phyloP scores from a whole-genome alignment of 768 basidiomycete species.

The Nevesoporus exiguus region DNA sequence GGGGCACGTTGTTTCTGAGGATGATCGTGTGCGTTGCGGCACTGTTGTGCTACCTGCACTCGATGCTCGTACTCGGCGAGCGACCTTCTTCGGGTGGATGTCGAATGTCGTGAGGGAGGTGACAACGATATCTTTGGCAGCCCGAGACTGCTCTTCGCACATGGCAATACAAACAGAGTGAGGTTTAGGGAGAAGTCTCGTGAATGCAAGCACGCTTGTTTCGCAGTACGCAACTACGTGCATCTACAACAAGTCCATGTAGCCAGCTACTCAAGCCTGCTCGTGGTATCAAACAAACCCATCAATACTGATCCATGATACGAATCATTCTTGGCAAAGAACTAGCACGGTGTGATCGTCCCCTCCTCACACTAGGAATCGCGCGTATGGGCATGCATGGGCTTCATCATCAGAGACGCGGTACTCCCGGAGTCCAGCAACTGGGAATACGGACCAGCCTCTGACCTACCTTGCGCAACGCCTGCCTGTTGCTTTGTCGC shows the following conservation, averaged over 20 bases:
- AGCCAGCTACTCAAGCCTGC: constrained; percentile 33
- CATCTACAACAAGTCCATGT: constrained; percentile 22
- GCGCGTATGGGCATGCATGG: constrained; percentile 18
- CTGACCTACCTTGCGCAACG: not conserved
- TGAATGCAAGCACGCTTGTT: too few species aligned
- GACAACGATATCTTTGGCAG: too few species aligned
- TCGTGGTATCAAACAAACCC: constrained; percentile 10
- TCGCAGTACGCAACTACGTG: constrained; percentile 1
- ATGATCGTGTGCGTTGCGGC: not conserved
- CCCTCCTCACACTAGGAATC: too few species aligned
- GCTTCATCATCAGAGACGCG: constrained; percentile 29
- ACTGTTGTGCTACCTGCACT: constrained; percentile 3
- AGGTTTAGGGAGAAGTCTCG: not conserved
- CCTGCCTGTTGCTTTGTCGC: constrained; percentile 19
- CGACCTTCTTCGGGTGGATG: not conserved
- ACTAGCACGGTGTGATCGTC: constrained; percentile 10
- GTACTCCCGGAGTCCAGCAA: constrained; percentile 28
- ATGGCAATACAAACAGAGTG: not conserved
- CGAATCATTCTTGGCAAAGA: not conserved
- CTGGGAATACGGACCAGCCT: constrained; percentile 21
- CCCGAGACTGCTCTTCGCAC: too few species aligned
- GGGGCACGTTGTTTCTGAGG: constrained; percentile 10
- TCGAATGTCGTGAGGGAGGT: too few species aligned
- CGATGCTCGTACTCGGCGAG: constrained; percentile 1
- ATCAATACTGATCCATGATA: not conserved